These are phyloP conservation scores for Stachybotrys elegans DNA, from an alignment of 2,329 filamentous ascomycete species.

Conservation along the genomic window DNA sequence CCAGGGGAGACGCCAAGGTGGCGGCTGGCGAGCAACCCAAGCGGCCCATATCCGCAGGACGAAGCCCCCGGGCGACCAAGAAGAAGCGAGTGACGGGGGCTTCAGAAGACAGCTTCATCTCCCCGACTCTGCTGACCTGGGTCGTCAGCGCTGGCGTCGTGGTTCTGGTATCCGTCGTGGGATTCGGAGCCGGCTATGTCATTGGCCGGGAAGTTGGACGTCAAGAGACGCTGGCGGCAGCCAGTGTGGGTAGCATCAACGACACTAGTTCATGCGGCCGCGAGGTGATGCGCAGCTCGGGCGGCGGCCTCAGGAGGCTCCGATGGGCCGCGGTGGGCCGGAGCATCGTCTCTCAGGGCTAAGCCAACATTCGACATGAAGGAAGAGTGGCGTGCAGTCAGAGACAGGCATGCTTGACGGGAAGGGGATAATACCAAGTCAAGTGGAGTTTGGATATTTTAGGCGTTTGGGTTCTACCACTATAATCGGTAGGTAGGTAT, in stretches of 20 bases:
- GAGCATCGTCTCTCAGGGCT: conserved; percentile 41
- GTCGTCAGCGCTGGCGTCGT: conserved; percentile 63
- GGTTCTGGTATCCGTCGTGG: conserved; percentile 62
- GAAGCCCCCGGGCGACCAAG: conserved; percentile 44
- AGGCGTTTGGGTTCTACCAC: no score
- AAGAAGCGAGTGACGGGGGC: conserved; percentile 50
- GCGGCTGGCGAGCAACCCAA: conserved; percentile 41
- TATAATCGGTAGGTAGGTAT: no score
- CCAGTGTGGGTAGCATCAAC: conserved; percentile 35
- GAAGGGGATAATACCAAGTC: no score
- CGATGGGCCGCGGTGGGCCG: conserved; percentile 49
- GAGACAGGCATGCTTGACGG: no score
- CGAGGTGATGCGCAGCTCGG: conserved; percentile 48
- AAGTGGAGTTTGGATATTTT: no score
- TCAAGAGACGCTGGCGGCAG: conserved; percentile 47
- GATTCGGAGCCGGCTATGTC: conserved; percentile 64
- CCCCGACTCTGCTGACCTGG: conserved; percentile 59
- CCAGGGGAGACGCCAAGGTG: conserved; percentile 10
- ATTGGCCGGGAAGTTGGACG: conserved; percentile 62
- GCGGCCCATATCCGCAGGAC: conserved; percentile 36
- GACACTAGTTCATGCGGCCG: conserved; percentile 44
- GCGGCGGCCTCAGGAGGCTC: conserved; percentile 47
- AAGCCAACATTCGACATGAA: conserved; percentile 1
- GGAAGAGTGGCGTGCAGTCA: no score
- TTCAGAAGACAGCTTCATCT: conserved; percentile 39